phyloP scores from a whole-genome alignment of 805 yeast species.

The Candida piceae region DNA sequence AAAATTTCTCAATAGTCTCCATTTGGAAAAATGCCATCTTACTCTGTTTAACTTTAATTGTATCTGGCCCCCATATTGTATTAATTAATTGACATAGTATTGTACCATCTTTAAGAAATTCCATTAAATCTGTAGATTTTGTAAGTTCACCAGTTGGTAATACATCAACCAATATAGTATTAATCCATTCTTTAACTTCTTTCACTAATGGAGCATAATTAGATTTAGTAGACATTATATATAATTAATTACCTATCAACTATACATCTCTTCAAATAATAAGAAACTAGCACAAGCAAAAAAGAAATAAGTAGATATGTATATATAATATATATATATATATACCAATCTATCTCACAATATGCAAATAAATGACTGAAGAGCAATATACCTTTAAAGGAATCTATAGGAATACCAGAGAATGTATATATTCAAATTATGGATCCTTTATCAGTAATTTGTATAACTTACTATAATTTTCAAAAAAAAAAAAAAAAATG shows the following conservation, averaged over 20 bases:
- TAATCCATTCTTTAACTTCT: constrained; percentile 51
- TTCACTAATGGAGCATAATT: constrained; percentile 26
- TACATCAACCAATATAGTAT: constrained; percentile 27
- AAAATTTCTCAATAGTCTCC: constrained; percentile 78
- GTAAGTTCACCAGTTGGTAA: constrained; percentile 18
- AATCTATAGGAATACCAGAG: background rate
- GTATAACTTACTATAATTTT: no score
- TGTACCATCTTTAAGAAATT: constrained; percentile 57
- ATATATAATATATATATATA: no score
- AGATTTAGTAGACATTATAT: constrained; percentile 50
- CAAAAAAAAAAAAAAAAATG: no score
- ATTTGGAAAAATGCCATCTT: constrained; percentile 75
- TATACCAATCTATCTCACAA: no score
- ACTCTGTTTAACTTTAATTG: constrained; percentile 50
- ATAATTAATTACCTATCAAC: no score
- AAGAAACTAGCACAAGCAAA: no score
- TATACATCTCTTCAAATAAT: no score
- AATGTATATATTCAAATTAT: no score
- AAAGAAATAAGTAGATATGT: no score
- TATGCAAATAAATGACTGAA: no score
- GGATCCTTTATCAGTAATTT: no score
- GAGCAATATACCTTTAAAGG: no score
- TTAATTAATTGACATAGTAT: constrained; percentile 45
- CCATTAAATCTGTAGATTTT: constrained; percentile 40
- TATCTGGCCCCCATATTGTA: constrained; percentile 33